Conservation (phyloP, 768 basidiomycete genomes). For the Pleurotus citrinopileatus region DNA sequence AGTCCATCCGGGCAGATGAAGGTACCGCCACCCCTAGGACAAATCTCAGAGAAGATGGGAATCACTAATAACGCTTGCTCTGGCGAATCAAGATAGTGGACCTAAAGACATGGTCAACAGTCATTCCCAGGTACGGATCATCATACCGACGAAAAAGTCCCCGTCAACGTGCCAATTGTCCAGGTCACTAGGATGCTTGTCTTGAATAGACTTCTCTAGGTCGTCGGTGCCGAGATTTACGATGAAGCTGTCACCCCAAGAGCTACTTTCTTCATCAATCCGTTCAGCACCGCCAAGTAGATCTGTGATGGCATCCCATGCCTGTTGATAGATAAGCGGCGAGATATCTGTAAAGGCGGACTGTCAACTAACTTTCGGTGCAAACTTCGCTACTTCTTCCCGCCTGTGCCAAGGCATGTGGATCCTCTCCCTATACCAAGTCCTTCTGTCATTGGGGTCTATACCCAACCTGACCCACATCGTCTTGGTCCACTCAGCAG, state of each 20-base stretch:
- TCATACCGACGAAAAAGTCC: conserved; percentile 54
- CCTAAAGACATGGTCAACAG: conserved; percentile 22
- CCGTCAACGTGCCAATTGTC: conserved; percentile 67
- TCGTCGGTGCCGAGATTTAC: conserved; percentile 56
- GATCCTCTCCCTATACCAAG: conserved; percentile 50
- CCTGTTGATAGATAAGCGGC: conserved; percentile 24
- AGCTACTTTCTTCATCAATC: conserved; percentile 42
- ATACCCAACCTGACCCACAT: conserved; percentile 52
- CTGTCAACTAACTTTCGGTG: conserved; percentile 42
- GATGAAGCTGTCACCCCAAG: conserved; percentile 62
- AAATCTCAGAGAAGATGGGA: conserved; percentile 58
- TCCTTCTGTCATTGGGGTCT: conserved; percentile 50
- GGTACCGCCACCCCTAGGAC: conserved; percentile 53
- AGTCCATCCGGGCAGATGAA: conserved; percentile 60
- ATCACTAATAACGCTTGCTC: conserved; percentile 65
- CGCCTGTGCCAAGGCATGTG: conserved; percentile 55
- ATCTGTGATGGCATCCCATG: conserved; percentile 60
- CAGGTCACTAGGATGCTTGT: conserved; percentile 39
- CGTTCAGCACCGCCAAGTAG: conserved; percentile 59
- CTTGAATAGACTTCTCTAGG: conserved; percentile 26
- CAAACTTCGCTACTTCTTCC: conserved; percentile 43
- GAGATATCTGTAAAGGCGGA: not conserved
- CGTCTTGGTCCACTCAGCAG: conserved; percentile 45
- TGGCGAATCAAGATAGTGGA: conserved; percentile 63
- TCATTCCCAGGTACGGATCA: no score